Conservation (phyloP, 129 eudicot species). For the Deinandra increscens region DNA sequence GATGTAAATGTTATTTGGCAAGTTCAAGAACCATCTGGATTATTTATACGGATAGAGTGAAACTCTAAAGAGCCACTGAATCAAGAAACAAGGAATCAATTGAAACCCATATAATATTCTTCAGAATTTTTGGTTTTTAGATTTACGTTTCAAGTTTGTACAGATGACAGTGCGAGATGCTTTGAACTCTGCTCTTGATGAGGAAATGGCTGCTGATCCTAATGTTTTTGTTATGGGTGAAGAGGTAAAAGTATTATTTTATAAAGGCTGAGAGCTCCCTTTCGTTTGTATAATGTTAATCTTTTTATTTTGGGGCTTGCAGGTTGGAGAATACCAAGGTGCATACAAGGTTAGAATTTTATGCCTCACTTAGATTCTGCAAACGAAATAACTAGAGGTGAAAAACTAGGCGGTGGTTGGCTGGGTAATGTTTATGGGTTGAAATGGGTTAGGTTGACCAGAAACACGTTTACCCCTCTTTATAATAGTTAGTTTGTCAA, state of each 20-base stretch:
- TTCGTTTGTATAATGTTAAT: conserved; percentile 13
- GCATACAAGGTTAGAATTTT: conserved; percentile 70
- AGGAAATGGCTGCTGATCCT: conserved; percentile 87
- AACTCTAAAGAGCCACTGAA: neutral
- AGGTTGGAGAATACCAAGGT: conserved; percentile 94
- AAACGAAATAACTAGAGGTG: neutral
- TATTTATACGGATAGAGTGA: neutral
- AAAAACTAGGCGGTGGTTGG: neutral
- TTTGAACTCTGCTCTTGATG: conserved; percentile 79
- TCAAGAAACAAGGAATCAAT: conserved; percentile 10
- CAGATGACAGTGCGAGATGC: conserved; percentile 86
- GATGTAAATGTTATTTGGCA: neutral
- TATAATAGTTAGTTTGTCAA: neutral
- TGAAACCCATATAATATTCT: neutral
- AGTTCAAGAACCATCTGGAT: neutral
- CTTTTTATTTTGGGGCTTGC: conserved; percentile 17
- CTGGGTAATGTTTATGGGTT: neutral
- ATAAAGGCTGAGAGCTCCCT: neutral
- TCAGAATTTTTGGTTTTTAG: neutral
- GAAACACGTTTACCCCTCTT: neutral
- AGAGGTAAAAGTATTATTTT: conserved; percentile 44
- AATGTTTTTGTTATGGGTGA: conserved; percentile 75
- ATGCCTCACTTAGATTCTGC: neutral
- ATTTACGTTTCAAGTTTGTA: conserved; percentile 16
- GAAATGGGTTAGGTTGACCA: neutral